phyloP scores from a whole-genome alignment of 306 rosid species.

The Hippophae rhamnoides region DNA sequence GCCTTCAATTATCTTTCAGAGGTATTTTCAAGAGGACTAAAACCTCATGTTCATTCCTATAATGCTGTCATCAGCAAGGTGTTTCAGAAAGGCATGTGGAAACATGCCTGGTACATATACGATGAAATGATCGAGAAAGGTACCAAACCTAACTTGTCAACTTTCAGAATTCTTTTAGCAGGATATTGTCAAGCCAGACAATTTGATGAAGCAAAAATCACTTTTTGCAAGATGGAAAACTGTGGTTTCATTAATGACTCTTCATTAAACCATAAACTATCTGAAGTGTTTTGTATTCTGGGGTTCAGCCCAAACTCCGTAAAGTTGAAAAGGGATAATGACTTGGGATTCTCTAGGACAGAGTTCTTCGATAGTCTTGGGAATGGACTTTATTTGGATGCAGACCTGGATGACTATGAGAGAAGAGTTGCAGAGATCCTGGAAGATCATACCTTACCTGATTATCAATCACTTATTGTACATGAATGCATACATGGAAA shows the following conservation, averaged over 20 bases:
- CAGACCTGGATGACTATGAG: conserved; percentile 66
- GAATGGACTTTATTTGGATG: conserved; percentile 85
- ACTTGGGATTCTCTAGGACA: conserved; percentile 38
- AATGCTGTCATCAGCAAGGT: conserved; percentile 68
- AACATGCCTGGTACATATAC: conserved; percentile 39
- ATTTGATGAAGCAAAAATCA: conserved; percentile 52
- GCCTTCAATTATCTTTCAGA: conserved; percentile 50
- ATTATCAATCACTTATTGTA: conserved; percentile 36
- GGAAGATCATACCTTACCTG: conserved; percentile 48
- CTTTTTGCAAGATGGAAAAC: conserved; percentile 51
- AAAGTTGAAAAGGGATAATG: conserved; percentile 71
- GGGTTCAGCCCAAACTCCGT: conserved; percentile 57
- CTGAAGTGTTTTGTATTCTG: conserved; percentile 58
- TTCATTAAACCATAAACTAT: conserved; percentile 41
- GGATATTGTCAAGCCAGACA: conserved; percentile 71
- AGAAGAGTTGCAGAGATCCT: conserved; percentile 39
- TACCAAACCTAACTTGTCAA: conserved; percentile 42
- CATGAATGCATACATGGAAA: conserved; percentile 41
- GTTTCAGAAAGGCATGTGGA: conserved; percentile 56
- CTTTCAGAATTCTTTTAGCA: conserved; percentile 63
- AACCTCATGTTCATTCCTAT: conserved; percentile 45
- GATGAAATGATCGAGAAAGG: conserved; percentile 80
- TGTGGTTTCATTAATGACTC: conserved; percentile 40
- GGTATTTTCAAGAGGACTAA: conserved; percentile 34
- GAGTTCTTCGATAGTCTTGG: conserved; percentile 79